Evolutionary conservation across 139 green algal species (phyloP), one percentile per base, ranked within the genome.

Genomic region (Prasinococcaceae sp.): DNA sequence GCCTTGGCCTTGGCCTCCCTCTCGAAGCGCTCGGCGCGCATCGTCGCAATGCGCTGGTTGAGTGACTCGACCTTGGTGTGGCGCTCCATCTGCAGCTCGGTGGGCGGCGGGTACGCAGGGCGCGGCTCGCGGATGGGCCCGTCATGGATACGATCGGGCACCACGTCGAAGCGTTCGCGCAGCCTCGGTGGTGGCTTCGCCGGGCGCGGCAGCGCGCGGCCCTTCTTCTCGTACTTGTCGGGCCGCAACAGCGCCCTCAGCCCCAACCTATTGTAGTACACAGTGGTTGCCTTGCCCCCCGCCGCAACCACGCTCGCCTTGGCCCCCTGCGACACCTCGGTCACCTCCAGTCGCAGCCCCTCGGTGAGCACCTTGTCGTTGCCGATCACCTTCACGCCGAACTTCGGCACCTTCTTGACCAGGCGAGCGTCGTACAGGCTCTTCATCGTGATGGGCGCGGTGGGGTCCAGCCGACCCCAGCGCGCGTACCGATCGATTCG

Each of bases 191-290:
- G 86, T 6, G 74, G 64, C 3, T 71, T 58, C 10, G 81, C 80
- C 2, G 85, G 62, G 2, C 69, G 65, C 6, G 86, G 86, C 50
- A 94, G 55, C 29, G 73, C 51, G 4, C 82, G 60, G 0, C 73
- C 66, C 58, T 84, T 81, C 48, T 69, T 66, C 0, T 44, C 72
- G 65, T 82, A 93, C 55, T 68, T 79, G 19, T 84, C 71, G 0
- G 86, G 86, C 44, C 58, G 44, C 25, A 48, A 33, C 49, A 94
- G 58, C 2, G 84, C 88, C 1, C 70, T 53, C 50, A 95, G 71
- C 64, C 75, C 87, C 10, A 94, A 68, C 52, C 70, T 57, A 28
- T 85, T 93, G 79, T 96, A 96, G 66, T 96, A 92, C 9, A 95
- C 87, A 0, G 68, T 79, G 2, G 72, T 84, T 8, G 96, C 81